Evolutionary conservation across 768 basidiomycete genomes (phyloP).

Genomic region (Serpula lacrymans): DNA sequence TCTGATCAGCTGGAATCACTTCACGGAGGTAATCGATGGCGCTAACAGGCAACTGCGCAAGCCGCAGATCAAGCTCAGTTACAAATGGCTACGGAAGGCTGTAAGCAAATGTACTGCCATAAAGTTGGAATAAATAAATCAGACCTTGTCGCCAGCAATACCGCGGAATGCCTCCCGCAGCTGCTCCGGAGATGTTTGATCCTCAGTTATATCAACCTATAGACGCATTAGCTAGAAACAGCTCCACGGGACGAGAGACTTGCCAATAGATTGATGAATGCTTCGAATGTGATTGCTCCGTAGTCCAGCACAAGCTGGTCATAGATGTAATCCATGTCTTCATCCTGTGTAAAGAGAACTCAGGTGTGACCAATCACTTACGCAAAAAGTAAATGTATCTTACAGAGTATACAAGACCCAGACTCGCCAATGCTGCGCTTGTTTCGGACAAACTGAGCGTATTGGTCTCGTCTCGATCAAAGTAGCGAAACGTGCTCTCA

Average conservation of each 20-base stretch:
- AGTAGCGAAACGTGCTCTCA: conserved; percentile 96
- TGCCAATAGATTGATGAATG: conserved; percentile 92
- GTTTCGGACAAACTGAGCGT: conserved; percentile 83
- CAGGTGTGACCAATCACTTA: conserved; percentile 1
- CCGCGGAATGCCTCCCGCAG: conserved; percentile 91
- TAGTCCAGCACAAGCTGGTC: conserved; percentile 76
- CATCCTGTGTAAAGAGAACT: conserved; percentile 48
- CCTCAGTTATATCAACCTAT: conserved; percentile 94
- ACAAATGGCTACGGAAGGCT: conserved; percentile 67
- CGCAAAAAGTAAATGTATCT: conserved; percentile 15
- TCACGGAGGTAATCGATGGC: conserved; percentile 81
- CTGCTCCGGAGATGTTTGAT: conserved; percentile 90
- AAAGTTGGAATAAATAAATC: conserved; percentile 9
- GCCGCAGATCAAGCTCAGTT: conserved; percentile 86
- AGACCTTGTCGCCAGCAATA: conserved; percentile 85
- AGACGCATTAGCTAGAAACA: conserved; percentile 1
- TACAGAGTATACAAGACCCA: conserved; percentile 91
- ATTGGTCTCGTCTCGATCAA: conserved; percentile 91
- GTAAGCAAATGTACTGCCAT: neutral
- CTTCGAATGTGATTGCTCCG: conserved; percentile 89
- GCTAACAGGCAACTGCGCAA: conserved; percentile 73
- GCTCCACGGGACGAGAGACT: conserved; percentile 3
- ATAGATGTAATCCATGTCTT: conserved; percentile 83
- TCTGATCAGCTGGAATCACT: conserved; percentile 64
- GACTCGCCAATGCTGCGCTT: conserved; percentile 89